Percentiles rank a stretch among this genome's conserved stretches.
These are phyloP conservation scores for Aspergillus bertholletiae DNA, from an alignment of 495 filamentous ascomycete genomes.

Conservation along the genomic window DNA sequence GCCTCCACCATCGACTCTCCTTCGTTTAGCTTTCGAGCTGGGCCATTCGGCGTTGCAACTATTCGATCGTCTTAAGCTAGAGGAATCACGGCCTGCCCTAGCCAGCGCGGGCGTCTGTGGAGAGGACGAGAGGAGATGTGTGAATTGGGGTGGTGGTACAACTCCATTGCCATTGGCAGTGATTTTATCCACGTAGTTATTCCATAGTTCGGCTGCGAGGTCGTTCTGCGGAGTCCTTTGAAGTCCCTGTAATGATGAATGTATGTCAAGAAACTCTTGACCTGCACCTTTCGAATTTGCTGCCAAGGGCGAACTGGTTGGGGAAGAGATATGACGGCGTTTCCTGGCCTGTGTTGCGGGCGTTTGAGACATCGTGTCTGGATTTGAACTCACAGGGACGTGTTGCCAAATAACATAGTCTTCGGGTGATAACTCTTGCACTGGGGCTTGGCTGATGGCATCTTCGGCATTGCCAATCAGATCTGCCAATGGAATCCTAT, in stretches of 20 bases:
- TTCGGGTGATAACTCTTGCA: conserved; percentile 56
- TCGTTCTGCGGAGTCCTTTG: conserved; percentile 77
- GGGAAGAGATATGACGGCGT: conserved; percentile 77
- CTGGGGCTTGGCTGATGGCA: conserved; percentile 37
- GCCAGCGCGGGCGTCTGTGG: conserved; percentile 54
- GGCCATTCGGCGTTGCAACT: conserved; percentile 70
- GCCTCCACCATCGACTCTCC: conserved; percentile 33
- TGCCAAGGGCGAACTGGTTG: conserved; percentile 64
- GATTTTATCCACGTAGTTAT: conserved; percentile 60
- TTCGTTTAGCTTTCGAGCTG: conserved; percentile 52
- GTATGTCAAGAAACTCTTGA: conserved; percentile 45
- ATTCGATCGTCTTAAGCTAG: conserved; percentile 59
- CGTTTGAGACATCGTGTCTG: conserved; percentile 35
- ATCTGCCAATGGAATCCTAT: conserved; percentile 71
- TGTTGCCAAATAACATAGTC: conserved; percentile 74
- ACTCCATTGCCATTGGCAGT: conserved; percentile 33
- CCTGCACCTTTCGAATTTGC: conserved; percentile 38
- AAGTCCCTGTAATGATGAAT: conserved; percentile 50
- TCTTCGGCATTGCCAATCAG: conserved; percentile 72
- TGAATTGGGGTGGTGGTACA: conserved; percentile 49
- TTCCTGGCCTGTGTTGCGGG: conserved; percentile 59
- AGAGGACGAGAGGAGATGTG: conserved; percentile 67
- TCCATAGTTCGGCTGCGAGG: conserved; percentile 83
- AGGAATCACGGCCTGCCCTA: conserved; percentile 41
- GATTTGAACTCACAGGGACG: conserved; percentile 44